These are phyloP conservation scores for Inga leiocalycina DNA, from an alignment of 306 rosid species.

Conservation along the genomic window DNA sequence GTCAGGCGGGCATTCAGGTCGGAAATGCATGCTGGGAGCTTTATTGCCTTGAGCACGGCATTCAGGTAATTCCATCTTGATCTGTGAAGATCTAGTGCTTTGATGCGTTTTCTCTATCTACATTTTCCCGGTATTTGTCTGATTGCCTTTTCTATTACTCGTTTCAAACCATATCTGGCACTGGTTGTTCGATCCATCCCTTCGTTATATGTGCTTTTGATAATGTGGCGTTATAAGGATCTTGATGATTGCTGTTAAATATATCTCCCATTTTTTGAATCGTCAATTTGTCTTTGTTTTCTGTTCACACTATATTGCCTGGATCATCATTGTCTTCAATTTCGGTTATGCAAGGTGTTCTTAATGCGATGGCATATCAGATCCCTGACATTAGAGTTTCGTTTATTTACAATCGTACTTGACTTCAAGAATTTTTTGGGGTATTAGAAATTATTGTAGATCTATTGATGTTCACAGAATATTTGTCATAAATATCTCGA, in stretches of 20 bases:
- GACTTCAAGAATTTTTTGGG: background rate
- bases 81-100: background rate
- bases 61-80: conserved; percentile 38
- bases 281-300: background rate
- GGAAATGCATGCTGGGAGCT: conserved; percentile 76
- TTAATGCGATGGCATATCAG: background rate
- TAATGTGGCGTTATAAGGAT: background rate
- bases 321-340: background rate
- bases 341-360: background rate
- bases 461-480: background rate
- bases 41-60: conserved; percentile 61
- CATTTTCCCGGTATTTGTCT: background rate
- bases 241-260: background rate
- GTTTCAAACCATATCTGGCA: background rate
- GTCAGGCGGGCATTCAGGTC: conserved; percentile 75
- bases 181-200: background rate
- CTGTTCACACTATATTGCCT: background rate
- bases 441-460: background rate
- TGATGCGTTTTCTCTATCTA: background rate
- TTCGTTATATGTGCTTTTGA: background rate
- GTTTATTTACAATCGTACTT: background rate
- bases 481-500: background rate
- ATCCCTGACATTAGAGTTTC: background rate
- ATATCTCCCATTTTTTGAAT: background rate
- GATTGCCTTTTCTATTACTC: background rate